Evolutionary conservation across 2,329 filamentous ascomycete genomes (phyloP).

Genomic region (Verticillium alfalfae): DNA sequence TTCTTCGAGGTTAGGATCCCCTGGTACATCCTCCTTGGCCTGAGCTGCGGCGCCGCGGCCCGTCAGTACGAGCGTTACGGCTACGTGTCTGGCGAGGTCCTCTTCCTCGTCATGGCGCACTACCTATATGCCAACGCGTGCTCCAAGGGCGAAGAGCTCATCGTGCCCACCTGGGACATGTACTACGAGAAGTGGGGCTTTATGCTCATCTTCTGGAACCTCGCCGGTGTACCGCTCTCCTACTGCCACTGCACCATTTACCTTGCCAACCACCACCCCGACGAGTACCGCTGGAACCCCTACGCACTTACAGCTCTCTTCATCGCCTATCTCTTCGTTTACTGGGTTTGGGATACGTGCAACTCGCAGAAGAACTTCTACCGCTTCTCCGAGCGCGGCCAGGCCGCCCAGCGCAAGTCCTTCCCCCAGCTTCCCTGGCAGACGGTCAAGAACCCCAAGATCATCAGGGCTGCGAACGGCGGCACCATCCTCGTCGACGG

Average conservation of each 20-base stretch:
- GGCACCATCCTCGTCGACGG: slow-evolving; percentile 78
- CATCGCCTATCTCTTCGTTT: slow-evolving; percentile 70
- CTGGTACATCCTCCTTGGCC: slow-evolving; percentile 84
- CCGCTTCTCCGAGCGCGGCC: slow-evolving; percentile 72
- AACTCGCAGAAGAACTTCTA: slow-evolving; percentile 95
- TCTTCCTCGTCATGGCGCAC: slow-evolving; percentile 82
- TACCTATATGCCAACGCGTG: slow-evolving; percentile 91
- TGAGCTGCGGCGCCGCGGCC: slow-evolving; percentile 69
- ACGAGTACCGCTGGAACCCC: slow-evolving; percentile 71
- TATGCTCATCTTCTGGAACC: slow-evolving; percentile 97
- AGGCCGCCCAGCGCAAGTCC: slow-evolving; percentile 63
- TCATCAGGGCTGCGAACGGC: slow-evolving; percentile 66
- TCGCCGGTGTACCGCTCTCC: slow-evolving; percentile 82
- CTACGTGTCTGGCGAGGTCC: slow-evolving; percentile 79
- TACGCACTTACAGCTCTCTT: slow-evolving; percentile 61
- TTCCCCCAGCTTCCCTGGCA: slow-evolving; percentile 93
- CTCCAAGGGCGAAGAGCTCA: slow-evolving; percentile 86
- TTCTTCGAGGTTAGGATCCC: slow-evolving; percentile 91
- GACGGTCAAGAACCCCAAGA: slow-evolving; percentile 72
- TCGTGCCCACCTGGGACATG: slow-evolving; percentile 80
- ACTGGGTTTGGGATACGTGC: slow-evolving; percentile 89
- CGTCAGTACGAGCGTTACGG: slow-evolving; percentile 82
- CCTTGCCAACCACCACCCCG: slow-evolving; percentile 76
- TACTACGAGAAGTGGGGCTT: slow-evolving; percentile 97
- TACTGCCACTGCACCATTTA: slow-evolving; percentile 95